Conservation (phyloP, 2,329 filamentous ascomycete genomes). For the Hypoxylon sp. region DNA sequence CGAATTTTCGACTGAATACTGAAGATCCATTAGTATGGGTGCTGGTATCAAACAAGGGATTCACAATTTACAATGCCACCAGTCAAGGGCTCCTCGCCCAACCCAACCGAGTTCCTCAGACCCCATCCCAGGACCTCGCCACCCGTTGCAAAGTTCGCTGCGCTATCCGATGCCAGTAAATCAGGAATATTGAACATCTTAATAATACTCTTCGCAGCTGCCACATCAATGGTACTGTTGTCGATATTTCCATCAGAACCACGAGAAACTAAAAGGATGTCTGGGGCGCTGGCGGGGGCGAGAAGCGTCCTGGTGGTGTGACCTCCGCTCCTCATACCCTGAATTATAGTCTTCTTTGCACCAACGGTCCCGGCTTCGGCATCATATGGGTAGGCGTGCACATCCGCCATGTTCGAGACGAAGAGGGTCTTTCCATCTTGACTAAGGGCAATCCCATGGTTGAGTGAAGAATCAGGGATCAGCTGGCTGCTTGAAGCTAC, state of each 20-base stretch:
- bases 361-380: constrained; percentile 63
- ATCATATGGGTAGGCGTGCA: constrained; percentile 77
- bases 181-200: constrained; percentile 67
- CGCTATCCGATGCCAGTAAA: constrained; percentile 47
- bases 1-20: constrained; percentile 77
- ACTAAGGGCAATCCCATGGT: constrained; percentile 70
- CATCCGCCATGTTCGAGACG: constrained; percentile 70
- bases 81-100: constrained; percentile 72
- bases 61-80: constrained; percentile 60
- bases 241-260: constrained; percentile 77
- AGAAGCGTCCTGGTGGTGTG: constrained; percentile 78
- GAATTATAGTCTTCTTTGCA: constrained; percentile 67
- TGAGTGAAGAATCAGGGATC: constrained; percentile 57
- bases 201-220: constrained; percentile 70
- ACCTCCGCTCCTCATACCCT: constrained; percentile 73
- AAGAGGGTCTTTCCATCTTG: constrained; percentile 68
- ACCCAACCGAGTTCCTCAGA: constrained; percentile 78
- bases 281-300: constrained; percentile 68
- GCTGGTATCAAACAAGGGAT: background rate
- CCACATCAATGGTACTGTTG: constrained; percentile 61
- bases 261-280: constrained; percentile 74
- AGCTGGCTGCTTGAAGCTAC: constrained; percentile 51
- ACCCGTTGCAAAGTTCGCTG: constrained; percentile 62
- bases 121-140: constrained; percentile 75
- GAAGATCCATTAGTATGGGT: background rate